A percentile compares a stretch with the other conserved stretches of the same genome.
Conservation (phyloP, 2,329 filamentous ascomycete genomes). For the Sclerotiophoma versabilis region DNA sequence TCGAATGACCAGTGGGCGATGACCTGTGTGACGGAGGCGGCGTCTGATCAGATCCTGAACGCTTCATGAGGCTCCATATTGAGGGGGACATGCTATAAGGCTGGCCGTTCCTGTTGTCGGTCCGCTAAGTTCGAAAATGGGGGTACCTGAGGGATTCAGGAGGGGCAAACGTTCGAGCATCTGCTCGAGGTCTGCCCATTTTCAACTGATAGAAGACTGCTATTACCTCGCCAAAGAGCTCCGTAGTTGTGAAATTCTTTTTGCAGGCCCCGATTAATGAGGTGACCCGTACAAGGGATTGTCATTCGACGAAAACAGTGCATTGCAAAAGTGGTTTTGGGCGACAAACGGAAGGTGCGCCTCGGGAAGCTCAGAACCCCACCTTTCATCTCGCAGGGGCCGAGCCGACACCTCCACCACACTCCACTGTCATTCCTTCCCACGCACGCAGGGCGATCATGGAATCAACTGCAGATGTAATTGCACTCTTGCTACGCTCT, state of each 20-base stretch:
- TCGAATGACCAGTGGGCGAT: slow-evolving; percentile 25
- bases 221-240: slow-evolving; percentile 18
- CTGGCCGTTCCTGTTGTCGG: slow-evolving; percentile 10
- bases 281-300: slow-evolving; percentile 33
- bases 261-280: slow-evolving; percentile 26
- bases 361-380: slow-evolving; percentile 30
- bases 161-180: slow-evolving; percentile 28
- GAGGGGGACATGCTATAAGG: slow-evolving; percentile 44
- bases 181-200: slow-evolving; percentile 35
- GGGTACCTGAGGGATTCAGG: slow-evolving; percentile 26
- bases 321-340: slow-evolving; percentile 19
- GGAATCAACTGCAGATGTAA: not conserved
- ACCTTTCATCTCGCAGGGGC: slow-evolving; percentile 26
- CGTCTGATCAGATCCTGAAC: slow-evolving; percentile 25
- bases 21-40: slow-evolving; percentile 28
- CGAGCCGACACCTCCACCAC: not conserved
- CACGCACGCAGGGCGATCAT: slow-evolving; percentile 3
- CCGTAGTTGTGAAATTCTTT: slow-evolving; percentile 25
- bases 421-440: not conserved
- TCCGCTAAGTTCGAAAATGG: slow-evolving; percentile 40
- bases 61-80: slow-evolving; percentile 47
- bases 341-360: slow-evolving; percentile 23
- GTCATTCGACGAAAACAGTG: slow-evolving; percentile 12
- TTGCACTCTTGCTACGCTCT: not conserved
- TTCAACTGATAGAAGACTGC: slow-evolving; percentile 24